Percentiles rank a stretch among this genome's conserved stretches.
Evolutionary conservation across 2,329 filamentous ascomycete genomes (phyloP).

Genomic region (Ophiostoma sp.): DNA sequence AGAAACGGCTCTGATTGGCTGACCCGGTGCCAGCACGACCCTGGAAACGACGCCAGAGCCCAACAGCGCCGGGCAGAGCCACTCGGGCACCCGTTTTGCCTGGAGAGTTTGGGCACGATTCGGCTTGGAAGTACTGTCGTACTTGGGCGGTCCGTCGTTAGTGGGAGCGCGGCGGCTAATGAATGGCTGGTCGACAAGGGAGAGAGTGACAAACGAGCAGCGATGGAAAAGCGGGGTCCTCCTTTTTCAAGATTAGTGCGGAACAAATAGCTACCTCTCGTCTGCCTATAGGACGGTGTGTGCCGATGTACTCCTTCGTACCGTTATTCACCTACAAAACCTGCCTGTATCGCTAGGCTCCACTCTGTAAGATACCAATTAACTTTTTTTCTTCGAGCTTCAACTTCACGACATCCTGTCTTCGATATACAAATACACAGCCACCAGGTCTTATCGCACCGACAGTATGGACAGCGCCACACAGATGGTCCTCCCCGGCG

Average conservation of each 20-base stretch:
- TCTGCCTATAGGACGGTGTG: too few relatives aligned
- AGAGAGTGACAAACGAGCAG: background rate
- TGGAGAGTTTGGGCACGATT: background rate
- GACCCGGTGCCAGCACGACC: background rate
- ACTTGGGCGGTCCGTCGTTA: conserved; percentile 1
- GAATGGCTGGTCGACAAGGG: conserved; percentile 8
- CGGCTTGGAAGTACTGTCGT: background rate
- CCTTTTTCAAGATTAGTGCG: background rate
- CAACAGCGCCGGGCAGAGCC: conserved; percentile 5
- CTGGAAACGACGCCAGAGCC: conserved; percentile 3
- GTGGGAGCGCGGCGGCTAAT: background rate
- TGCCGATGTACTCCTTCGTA: background rate
- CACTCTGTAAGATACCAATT: background rate
- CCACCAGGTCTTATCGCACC: too few relatives aligned
- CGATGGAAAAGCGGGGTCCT: background rate
- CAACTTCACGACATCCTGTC: background rate
- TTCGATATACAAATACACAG: background rate
- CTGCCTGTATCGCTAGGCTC: background rate
- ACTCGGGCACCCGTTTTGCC: background rate
- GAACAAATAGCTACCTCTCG: background rate
- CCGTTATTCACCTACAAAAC: background rate
- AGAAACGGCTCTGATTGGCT: background rate
- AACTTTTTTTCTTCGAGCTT: background rate
- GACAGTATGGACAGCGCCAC: background rate
- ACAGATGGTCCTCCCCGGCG: conserved; percentile 67